Evolutionary conservation across 164 flowering plant species (phyloP).

Genomic region (Sextonia rubra): DNA sequence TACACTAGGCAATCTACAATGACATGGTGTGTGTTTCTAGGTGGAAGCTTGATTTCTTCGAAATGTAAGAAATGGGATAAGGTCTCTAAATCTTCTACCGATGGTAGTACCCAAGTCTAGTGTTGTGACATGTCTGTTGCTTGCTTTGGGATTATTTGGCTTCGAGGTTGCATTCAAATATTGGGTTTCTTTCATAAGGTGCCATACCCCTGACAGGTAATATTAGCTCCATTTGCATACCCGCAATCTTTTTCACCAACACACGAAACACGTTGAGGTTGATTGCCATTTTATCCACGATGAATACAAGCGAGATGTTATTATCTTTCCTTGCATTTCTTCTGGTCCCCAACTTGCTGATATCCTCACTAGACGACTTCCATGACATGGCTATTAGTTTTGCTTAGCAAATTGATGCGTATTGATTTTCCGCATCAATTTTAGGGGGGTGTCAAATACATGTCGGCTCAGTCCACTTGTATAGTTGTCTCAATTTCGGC

Average conservation of each 20-base stretch:
- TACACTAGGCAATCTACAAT: not conserved
- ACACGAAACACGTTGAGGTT: not conserved
- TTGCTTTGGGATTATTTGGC: not conserved
- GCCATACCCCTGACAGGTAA: too few relatives aligned
- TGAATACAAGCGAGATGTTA: not conserved
- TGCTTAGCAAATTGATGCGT: not conserved
- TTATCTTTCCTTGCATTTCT: not conserved
- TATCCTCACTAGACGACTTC: not conserved
- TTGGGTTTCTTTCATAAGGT: too few relatives aligned
- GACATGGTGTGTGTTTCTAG: not conserved
- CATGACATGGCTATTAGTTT: not conserved
- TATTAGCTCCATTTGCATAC: too few relatives aligned
- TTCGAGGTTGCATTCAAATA: not conserved
- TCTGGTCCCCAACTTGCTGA: not conserved
- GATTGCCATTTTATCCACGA: not conserved
- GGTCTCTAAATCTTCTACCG: not conserved
- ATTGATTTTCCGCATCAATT: not conserved
- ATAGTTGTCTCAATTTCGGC: too few relatives aligned
- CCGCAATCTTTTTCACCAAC: not conserved
- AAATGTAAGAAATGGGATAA: not conserved
- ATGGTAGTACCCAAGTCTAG: too few relatives aligned
- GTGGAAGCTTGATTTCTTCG: not conserved
- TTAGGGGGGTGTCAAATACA: not conserved
- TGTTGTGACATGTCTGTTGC: not conserved
- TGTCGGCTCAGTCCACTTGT: too few relatives aligned